Base-by-base conservation (phyloP, 2,329 filamentous ascomycete species). In the Beauveria bassiana region DNA sequence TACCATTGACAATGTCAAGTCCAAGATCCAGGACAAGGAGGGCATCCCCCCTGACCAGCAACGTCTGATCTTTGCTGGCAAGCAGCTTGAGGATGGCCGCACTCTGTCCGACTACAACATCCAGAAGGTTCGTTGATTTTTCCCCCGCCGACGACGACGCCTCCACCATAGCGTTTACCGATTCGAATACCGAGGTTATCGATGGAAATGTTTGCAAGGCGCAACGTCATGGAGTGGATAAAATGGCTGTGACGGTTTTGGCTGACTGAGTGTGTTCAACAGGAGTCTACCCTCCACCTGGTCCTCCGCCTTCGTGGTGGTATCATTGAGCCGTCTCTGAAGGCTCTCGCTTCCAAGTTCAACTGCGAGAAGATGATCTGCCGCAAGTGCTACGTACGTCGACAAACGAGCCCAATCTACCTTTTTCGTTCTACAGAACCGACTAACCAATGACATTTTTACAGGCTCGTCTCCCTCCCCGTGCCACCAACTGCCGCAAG, bases 311-410 rank as follows among this genome's bases (percentile, higher is more conserved):
- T 98, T 73, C 93, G 93, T 86, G 93, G 93, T 86, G 93, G 93
- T 86, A 93, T 98, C 85, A 97, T 96, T 75, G 93, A 98, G 87
- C 95, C 95, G 73, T 97, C 93, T 74, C 88, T 98, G 74, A 98
- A 98, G 89, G 93, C 91, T 71, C 88, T 98, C 68, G 93, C 93
- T 77, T 93, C 89, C 85, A 97, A 97, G 87, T 98, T 96, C 88
- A 98, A 99, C 89, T 98, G 93, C 90, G 95, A 98, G 72, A 97
- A 97, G 89, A 93, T 93, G 89, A 96, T 98, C 82, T 98, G 95
- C 91, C 93, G 95, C 86, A 98, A 99, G 90, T 99, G 95, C 90
- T 98, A 98, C 82, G 91, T 95, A 88, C 73, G 89, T 87, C 62
- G 52, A 51, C n/a, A 31, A 42, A 63, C 54, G 18, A 38, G 34